phyloP scores from a whole-genome alignment of 345 rosid genomes.

The Eucalyptus fibrosa region DNA sequence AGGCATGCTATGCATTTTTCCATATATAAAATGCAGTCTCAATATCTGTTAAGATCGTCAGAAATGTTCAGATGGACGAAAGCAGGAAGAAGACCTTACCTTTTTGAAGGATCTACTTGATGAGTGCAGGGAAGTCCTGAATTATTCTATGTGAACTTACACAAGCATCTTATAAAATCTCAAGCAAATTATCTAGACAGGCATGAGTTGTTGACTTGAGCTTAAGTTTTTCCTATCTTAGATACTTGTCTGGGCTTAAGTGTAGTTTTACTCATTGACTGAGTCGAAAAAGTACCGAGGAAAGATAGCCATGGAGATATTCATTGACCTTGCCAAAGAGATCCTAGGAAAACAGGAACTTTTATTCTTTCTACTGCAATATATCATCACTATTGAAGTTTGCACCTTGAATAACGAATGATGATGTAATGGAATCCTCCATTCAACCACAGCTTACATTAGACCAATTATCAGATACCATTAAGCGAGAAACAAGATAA shows the following conservation, averaged over 20 bases:
- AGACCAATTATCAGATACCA: background rate
- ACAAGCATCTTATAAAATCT: background rate
- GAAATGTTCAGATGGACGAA: background rate
- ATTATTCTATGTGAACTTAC: background rate
- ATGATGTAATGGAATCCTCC: background rate
- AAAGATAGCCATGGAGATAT: background rate
- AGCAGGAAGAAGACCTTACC: background rate
- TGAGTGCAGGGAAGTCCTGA: background rate
- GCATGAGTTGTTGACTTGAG: background rate
- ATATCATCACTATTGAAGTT: background rate
- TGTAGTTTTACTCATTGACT: background rate
- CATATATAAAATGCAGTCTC: background rate
- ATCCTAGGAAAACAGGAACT: background rate
- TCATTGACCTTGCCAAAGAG: background rate
- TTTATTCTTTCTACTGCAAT: background rate
- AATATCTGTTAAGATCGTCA: background rate
- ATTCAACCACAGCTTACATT: background rate
- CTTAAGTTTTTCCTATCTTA: background rate
- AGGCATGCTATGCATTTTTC: background rate
- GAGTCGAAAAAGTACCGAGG: background rate
- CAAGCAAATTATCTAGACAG: background rate
- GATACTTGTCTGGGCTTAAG: background rate
- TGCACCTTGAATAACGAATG: background rate
- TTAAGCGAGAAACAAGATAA: background rate
- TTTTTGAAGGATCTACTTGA: background rate